Percentiles rank a stretch among this genome's conserved stretches.
These are phyloP conservation scores for Cryphonectria carpinicola DNA, from an alignment of 2,329 filamentous ascomycete species.

Conservation along the genomic window DNA sequence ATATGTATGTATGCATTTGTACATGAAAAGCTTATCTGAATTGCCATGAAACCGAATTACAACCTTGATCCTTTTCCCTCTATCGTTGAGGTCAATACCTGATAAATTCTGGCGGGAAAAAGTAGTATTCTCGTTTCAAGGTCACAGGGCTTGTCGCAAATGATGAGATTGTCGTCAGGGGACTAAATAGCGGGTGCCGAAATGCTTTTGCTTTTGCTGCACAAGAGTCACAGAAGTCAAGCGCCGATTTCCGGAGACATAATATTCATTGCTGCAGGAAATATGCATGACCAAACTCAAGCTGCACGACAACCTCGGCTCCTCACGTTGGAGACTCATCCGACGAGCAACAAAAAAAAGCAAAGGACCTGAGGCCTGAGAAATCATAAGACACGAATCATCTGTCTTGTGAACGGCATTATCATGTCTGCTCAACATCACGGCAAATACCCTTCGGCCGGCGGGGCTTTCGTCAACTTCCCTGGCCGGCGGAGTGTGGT, in stretches of 20 bases:
- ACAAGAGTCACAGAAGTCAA: background rate
- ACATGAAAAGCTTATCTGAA: too few relatives aligned
- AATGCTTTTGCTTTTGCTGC: too few relatives aligned
- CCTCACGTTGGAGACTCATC: background rate
- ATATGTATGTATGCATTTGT: too few relatives aligned
- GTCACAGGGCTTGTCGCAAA: background rate
- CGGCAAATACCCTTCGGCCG: conserved; percentile 26
- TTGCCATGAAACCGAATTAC: too few relatives aligned
- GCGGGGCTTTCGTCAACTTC: conserved; percentile 33
- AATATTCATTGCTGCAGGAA: background rate
- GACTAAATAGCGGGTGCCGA: too few relatives aligned
- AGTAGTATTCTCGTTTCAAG: too few relatives aligned
- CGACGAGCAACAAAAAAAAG: background rate
- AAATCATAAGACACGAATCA: background rate
- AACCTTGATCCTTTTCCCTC: too few relatives aligned
- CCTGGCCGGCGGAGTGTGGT: conserved; percentile 85
- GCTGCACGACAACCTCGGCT: background rate
- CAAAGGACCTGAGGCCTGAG: background rate
- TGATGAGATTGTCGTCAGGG: background rate
- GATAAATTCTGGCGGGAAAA: too few relatives aligned
- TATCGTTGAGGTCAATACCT: too few relatives aligned
- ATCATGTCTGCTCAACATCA: background rate
- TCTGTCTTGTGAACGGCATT: background rate
- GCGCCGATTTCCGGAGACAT: conserved; percentile 4
- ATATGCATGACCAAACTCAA: background rate